Evolutionary conservation across 2,329 filamentous ascomycete species (phyloP), one percentile per base, ranked within the genome.

Genomic region (Knoxdaviesia proteae): DNA sequence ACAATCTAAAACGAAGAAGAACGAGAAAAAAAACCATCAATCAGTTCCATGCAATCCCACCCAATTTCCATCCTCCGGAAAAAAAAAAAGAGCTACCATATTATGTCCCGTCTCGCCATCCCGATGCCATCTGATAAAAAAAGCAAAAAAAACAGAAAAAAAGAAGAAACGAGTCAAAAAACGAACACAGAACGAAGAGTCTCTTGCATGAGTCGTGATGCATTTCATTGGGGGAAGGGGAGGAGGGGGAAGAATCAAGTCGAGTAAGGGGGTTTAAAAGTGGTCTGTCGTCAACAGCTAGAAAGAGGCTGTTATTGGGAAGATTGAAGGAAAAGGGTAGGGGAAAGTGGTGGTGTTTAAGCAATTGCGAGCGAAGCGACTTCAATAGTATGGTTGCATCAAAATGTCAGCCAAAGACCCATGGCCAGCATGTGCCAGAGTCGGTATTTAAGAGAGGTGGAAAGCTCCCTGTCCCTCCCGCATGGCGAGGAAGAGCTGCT

Each of bases 381-480:
- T 20, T 20, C 2, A 20, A 20, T 20, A 20, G 20, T 20, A 20
- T 20, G 20, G 20, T 20, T 20, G 20, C 20, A 20, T 20, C 20
- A 38, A 32, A 32, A 31, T 6, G 7, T 39, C 6, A 39, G 2
- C 29, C 8, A 37, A 20, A 29, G 35, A 5, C 31, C 8, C 11
- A 38, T 11, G 30, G 8, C 11, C 20, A 20, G 20, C 20, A 20
- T 20, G 20, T 20, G 20, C 20, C 7, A 31, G 30, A 36, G 31
- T 32, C 9, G 9, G 29, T 39, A 43, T 38, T 50, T 69, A 94
- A 47, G 87, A 94, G 50, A 98, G 68, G 61, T 96, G 90, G 71
- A 98, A 98, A 47, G 92, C 90, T 32, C 90, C 90, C 58, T 98
- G 90, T 30, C 90, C 90, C 64, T 98, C 92, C 58, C 77, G 82